Evolutionary conservation across 148 eudicot genomes (phyloP).

Genomic region (Chenopodium suecicum): DNA sequence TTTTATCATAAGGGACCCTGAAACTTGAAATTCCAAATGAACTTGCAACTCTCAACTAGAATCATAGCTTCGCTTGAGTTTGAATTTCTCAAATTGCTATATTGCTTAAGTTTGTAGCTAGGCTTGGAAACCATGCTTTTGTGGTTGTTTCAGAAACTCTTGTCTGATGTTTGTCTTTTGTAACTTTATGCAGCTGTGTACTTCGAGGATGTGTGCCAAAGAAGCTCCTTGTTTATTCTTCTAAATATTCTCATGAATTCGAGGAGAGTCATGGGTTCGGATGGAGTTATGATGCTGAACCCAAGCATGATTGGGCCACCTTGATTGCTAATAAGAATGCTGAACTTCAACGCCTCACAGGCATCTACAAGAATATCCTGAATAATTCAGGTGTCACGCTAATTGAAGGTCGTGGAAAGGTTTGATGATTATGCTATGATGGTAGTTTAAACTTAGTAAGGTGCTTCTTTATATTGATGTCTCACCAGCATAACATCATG

Average conservation of each 20-base stretch:
- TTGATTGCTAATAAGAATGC: conserved; percentile 97
- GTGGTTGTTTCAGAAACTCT: neutral
- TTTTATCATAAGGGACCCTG: neutral
- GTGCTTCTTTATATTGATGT: neutral
- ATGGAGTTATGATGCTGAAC: conserved; percentile 88
- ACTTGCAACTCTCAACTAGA: neutral
- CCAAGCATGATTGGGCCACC: conserved; percentile 95
- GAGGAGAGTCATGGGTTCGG: conserved; percentile 95
- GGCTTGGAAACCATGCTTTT: conserved; percentile 14
- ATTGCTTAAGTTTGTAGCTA: neutral
- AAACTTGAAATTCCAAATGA: neutral
- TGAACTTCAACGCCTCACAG: conserved; percentile 87
- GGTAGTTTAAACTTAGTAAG: neutral
- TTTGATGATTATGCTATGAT: conserved; percentile 28
- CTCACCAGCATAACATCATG: conserved; percentile 15
- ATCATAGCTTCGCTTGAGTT: neutral
- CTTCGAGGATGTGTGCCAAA: conserved; percentile 99
- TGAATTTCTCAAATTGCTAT: neutral
- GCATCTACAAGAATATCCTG: conserved; percentile 85
- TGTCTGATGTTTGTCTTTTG: conserved; percentile 7
- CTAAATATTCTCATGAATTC: conserved; percentile 91
- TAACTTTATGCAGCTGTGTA: conserved; percentile 65
- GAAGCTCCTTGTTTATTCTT: conserved; percentile 85
- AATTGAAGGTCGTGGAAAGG: conserved; percentile 99
- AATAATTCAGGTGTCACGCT: conserved; percentile 70